Evolutionary conservation across 805 yeast species (phyloP).

Genomic region (Saccharomycodes ludwigii): DNA sequence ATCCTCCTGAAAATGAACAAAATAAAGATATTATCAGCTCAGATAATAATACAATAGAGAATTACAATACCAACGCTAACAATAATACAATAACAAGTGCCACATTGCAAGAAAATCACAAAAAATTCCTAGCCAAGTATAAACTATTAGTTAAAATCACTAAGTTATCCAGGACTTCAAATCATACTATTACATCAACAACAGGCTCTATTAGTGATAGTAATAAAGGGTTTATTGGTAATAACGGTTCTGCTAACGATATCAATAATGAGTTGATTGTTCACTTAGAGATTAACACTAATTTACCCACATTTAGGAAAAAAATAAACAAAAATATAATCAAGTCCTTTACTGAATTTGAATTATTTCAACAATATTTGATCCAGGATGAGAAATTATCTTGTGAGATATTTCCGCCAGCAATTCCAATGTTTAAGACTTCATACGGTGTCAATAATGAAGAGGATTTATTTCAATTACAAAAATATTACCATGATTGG

Average conservation of each 20-base stretch:
- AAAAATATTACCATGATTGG: constrained; percentile 68
- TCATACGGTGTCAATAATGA: constrained; percentile 76
- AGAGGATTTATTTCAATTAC: constrained; percentile 55
- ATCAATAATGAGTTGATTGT: constrained; percentile 5
- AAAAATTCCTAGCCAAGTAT: constrained; percentile 14
- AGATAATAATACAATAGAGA: neutral
- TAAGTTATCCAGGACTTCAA: constrained; percentile 25
- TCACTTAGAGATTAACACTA: constrained; percentile 25
- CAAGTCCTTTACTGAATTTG: constrained; percentile 69
- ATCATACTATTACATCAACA: neutral
- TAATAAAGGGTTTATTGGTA: neutral
- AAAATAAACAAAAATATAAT: constrained; percentile 58
- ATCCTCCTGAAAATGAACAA: constrained; percentile 6
- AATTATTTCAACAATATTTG: constrained; percentile 63
- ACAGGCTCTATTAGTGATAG: neutral
- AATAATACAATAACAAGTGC: no score
- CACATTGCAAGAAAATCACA: constrained; percentile 2
- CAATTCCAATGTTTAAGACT: constrained; percentile 64
- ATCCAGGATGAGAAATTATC: constrained; percentile 44
- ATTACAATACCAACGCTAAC: neutral
- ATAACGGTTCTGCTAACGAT: constrained; percentile 1
- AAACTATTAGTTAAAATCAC: constrained; percentile 44
- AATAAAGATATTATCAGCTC: neutral
- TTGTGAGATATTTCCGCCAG: constrained; percentile 79
- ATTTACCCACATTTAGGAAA: constrained; percentile 68